A percentile compares a stretch with the other conserved stretches of the same genome.
Conservation (phyloP, 1,284 basidiomycete species). For the Schizophyllum amplum region DNA sequence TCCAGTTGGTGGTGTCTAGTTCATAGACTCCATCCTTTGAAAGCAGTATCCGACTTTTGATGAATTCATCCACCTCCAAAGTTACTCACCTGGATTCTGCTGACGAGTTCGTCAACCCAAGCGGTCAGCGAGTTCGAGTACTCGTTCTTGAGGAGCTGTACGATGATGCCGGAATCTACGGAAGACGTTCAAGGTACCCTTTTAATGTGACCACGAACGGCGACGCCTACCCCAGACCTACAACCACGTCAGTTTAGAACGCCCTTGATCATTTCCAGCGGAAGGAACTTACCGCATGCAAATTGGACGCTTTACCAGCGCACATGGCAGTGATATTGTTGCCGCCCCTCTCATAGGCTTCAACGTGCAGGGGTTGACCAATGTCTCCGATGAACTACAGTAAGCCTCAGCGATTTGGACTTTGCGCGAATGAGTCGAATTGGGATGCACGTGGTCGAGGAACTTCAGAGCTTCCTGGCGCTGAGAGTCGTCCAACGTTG, state of each 20-base stretch:
- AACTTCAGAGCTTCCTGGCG: conserved; percentile 45
- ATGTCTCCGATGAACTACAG: conserved; percentile 46
- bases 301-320: conserved; percentile 33
- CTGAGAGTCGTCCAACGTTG: conserved; percentile 31
- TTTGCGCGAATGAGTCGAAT: too few species aligned
- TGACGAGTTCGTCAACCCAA: conserved; percentile 35
- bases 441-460: conserved; percentile 16
- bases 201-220: too few species aligned
- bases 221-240: too few species aligned
- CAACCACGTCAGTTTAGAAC: too few species aligned
- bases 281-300: conserved; percentile 35
- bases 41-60: not conserved
- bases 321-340: conserved; percentile 33
- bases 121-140: conserved; percentile 23
- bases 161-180: conserved; percentile 23
- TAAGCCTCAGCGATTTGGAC: too few species aligned
- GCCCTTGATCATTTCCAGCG: conserved; percentile 9
- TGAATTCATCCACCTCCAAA: not conserved
- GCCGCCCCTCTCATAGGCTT: conserved; percentile 33
- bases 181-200: conserved; percentile 11
- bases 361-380: conserved; percentile 42
- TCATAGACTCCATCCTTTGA: conserved; percentile 28
- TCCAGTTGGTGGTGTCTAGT: conserved; percentile 33
- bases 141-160: conserved; percentile 31
- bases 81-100: conserved; percentile 32